Percentiles rank a stretch among this genome's conserved stretches.
phyloP scores from a whole-genome alignment of 495 filamentous ascomycete species.

The Penicillium salamii region DNA sequence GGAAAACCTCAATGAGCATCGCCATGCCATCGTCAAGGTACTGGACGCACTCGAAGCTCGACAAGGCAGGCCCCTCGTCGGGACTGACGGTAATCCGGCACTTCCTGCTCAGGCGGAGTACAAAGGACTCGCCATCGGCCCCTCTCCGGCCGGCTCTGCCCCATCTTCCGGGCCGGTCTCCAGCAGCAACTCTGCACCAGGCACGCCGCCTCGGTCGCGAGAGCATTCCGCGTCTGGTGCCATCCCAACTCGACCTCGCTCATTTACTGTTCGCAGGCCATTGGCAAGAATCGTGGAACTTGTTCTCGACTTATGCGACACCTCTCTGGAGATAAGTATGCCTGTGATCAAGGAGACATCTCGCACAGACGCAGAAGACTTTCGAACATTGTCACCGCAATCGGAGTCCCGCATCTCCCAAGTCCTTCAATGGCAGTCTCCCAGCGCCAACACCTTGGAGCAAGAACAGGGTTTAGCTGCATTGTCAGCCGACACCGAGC shows the following conservation, averaged over 20 bases:
- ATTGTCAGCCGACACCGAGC: constrained; percentile 84
- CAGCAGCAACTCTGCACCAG: constrained; percentile 66
- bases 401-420: constrained; percentile 91
- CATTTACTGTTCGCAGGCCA: constrained; percentile 85
- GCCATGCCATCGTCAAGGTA: constrained; percentile 92
- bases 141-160: constrained; percentile 48
- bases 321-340: constrained; percentile 88
- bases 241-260: constrained; percentile 70
- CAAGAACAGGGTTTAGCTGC: constrained; percentile 89
- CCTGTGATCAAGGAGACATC: constrained; percentile 80
- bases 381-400: constrained; percentile 90
- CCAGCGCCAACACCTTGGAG: constrained; percentile 84
- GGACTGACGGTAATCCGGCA: constrained; percentile 52
- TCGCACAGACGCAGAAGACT: constrained; percentile 61
- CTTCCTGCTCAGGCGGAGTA: constrained; percentile 72
- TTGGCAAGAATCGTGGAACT: constrained; percentile 90
- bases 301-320: constrained; percentile 92
- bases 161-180: constrained; percentile 61
- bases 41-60: constrained; percentile 87
- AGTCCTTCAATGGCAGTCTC: constrained; percentile 93
- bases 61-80: constrained; percentile 59
- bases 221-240: constrained; percentile 73
- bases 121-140: constrained; percentile 84
- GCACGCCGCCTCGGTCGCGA: constrained; percentile 68
- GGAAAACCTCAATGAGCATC: constrained; percentile 88